A percentile compares a stretch with the other conserved stretches of the same genome.
Evolutionary conservation across 2,329 filamentous ascomycete species (phyloP).

Genomic region (Aspergillus amoenus): DNA sequence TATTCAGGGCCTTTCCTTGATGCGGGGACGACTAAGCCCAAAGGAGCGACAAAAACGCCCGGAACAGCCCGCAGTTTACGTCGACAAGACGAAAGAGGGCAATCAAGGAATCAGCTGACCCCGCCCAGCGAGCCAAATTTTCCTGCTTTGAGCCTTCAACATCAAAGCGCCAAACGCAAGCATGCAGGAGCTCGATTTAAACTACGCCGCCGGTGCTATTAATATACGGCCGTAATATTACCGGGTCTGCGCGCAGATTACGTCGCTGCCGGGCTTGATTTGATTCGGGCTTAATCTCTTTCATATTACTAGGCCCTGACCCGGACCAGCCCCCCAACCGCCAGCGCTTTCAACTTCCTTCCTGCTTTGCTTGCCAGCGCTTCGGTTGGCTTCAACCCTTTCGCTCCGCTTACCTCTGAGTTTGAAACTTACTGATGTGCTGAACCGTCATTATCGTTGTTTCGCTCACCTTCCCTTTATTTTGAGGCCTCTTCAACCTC

Average conservation of each 20-base stretch:
- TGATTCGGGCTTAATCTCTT: constrained; percentile 7
- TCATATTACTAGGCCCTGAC: constrained; percentile 1
- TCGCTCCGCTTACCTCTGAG: not conserved
- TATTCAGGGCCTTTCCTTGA: not conserved
- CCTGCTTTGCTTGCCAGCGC: constrained; percentile 2
- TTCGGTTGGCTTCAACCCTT: not conserved
- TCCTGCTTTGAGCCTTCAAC: constrained; percentile 1
- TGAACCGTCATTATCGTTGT: not conserved
- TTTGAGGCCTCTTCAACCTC: constrained; percentile 9
- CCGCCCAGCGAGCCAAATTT: constrained; percentile 17
- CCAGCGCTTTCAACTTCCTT: not conserved
- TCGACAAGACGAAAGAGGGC: not conserved
- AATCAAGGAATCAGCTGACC: constrained; percentile 21
- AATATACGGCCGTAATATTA: constrained; percentile 7
- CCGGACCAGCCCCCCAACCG: constrained; percentile 5
- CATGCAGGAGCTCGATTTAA: constrained; percentile 3
- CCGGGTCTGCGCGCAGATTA: not conserved
- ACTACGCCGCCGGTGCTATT: not conserved
- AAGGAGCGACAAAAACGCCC: not conserved
- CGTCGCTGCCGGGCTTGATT: not conserved
- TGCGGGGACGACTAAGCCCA: constrained; percentile 18
- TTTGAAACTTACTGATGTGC: not conserved
- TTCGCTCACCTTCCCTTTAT: not conserved
- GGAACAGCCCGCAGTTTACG: constrained; percentile 1
- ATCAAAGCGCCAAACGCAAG: not conserved